Conservation (phyloP, 1,139 yeast genomes). For the Saccharomyces hybrid region DNA sequence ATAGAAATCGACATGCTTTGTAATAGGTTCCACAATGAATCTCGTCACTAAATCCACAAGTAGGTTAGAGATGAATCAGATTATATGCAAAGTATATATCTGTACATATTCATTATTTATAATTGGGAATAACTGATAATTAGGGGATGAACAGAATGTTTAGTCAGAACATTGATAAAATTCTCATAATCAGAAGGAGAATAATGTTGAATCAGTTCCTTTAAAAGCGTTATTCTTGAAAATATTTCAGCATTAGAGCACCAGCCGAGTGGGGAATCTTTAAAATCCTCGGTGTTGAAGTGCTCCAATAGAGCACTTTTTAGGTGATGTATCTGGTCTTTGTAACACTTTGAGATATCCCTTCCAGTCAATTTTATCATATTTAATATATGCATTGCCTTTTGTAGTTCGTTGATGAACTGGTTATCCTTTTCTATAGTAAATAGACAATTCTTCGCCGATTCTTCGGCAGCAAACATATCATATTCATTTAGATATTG, state of each 20-base stretch:
- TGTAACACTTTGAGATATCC: background rate
- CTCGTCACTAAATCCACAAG: background rate
- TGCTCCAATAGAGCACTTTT: conserved; percentile 6
- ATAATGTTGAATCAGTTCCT: conserved; percentile 10
- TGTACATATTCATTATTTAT: conserved; percentile 1
- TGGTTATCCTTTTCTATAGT: conserved; percentile 39
- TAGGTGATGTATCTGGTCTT: background rate
- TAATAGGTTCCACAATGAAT: background rate
- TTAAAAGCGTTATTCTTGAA: conserved; percentile 14
- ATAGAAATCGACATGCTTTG: background rate
- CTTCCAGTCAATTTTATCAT: background rate
- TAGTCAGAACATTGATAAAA: background rate
- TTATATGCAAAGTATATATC: background rate
- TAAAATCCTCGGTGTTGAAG: conserved; percentile 9
- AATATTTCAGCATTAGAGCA: conserved; percentile 18
- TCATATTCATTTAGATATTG: conserved; percentile 13
- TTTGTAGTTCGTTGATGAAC: conserved; percentile 35
- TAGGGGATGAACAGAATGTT: conserved; percentile 15
- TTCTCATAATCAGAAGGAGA: conserved; percentile 9
- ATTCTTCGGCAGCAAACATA: conserved; percentile 11
- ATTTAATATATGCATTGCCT: background rate
- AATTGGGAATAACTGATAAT: conserved; percentile 9
- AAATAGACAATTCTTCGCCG: background rate
- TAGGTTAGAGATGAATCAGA: background rate
- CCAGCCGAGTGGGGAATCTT: conserved; percentile 38